phyloP scores from a whole-genome alignment of 2,329 filamentous ascomycete species.

The Lachnellula subtilissima region DNA sequence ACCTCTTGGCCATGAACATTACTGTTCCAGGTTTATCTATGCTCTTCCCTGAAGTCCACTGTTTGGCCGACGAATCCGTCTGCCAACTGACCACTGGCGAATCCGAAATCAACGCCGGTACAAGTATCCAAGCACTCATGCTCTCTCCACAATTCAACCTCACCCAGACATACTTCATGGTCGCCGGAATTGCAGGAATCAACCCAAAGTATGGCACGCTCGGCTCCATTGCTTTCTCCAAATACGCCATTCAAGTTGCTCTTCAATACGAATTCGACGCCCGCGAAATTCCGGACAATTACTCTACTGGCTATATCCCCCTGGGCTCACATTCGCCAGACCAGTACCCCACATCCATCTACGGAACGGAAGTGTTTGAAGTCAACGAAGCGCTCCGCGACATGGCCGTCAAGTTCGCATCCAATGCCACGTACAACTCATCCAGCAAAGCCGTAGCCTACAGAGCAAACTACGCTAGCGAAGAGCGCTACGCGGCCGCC shows the following conservation, averaged over 20 bases:
- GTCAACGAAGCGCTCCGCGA: conserved; percentile 55
- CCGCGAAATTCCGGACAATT: conserved; percentile 61
- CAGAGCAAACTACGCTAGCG: conserved; percentile 51
- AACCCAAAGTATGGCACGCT: conserved; percentile 64
- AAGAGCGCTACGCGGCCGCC: conserved; percentile 41
- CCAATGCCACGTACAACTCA: conserved; percentile 48
- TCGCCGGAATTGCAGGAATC: conserved; percentile 68
- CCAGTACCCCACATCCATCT: conserved; percentile 53
- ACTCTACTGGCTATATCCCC: conserved; percentile 63
- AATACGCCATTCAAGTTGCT: conserved; percentile 68
- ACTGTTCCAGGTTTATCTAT: conserved; percentile 57
- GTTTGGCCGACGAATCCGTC: conserved; percentile 51
- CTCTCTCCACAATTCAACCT: conserved; percentile 61
- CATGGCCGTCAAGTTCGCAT: conserved; percentile 47
- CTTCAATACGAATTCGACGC: conserved; percentile 72
- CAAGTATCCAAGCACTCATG: conserved; percentile 57
- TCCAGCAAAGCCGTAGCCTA: conserved; percentile 46
- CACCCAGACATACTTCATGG: conserved; percentile 62
- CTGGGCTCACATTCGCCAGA: conserved; percentile 53
- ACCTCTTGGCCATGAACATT: conserved; percentile 48
- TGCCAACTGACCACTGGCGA: conserved; percentile 57
- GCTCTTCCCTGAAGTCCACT: conserved; percentile 55
- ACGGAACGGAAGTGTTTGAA: conserved; percentile 68
- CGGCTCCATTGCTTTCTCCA: conserved; percentile 61
- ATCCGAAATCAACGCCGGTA: conserved; percentile 67